Evolutionary conservation across 75 land plant species (phyloP).

Genomic region (Selaginella moellendorffii): DNA sequence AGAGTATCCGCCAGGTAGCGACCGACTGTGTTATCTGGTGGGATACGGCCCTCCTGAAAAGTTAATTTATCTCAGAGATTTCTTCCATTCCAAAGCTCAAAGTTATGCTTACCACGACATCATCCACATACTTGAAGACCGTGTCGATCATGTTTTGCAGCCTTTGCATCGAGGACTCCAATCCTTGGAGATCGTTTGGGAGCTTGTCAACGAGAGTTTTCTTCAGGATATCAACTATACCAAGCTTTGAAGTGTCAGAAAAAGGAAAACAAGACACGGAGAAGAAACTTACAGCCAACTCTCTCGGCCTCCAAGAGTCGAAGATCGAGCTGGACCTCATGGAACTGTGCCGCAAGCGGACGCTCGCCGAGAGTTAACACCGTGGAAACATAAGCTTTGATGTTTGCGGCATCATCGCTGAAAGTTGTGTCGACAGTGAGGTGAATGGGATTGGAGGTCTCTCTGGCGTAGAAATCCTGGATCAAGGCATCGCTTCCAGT

Average conservation of each 20-base stretch:
- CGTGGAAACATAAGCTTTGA: constrained; percentile 72
- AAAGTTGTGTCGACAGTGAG: constrained; percentile 87
- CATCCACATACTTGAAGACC: constrained; percentile 77
- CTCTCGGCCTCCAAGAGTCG: constrained; percentile 93
- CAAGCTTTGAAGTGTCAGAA: neutral
- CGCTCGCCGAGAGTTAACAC: constrained; percentile 71
- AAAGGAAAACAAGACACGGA: neutral
- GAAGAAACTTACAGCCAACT: constrained; percentile 73
- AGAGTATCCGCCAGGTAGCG: constrained; percentile 65
- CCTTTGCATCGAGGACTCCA: constrained; percentile 73
- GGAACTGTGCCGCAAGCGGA: constrained; percentile 87
- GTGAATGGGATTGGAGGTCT: constrained; percentile 71
- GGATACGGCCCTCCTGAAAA: constrained; percentile 55
- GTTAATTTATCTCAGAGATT: constrained; percentile 2
- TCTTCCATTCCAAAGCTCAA: neutral
- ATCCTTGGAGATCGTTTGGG: constrained; percentile 88
- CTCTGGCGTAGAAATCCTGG: constrained; percentile 90
- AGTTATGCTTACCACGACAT: constrained; percentile 57
- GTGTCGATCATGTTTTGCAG: constrained; percentile 59
- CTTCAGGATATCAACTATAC: constrained; percentile 49
- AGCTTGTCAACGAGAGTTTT: constrained; percentile 72
- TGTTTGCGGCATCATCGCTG: constrained; percentile 40
- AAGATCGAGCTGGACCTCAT: constrained; percentile 84
- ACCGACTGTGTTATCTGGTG: constrained; percentile 67
- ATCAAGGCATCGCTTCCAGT: constrained; percentile 84